Evolutionary conservation across 441 rosid genomes (phyloP).

Genomic region (Gossypium trilobum): DNA sequence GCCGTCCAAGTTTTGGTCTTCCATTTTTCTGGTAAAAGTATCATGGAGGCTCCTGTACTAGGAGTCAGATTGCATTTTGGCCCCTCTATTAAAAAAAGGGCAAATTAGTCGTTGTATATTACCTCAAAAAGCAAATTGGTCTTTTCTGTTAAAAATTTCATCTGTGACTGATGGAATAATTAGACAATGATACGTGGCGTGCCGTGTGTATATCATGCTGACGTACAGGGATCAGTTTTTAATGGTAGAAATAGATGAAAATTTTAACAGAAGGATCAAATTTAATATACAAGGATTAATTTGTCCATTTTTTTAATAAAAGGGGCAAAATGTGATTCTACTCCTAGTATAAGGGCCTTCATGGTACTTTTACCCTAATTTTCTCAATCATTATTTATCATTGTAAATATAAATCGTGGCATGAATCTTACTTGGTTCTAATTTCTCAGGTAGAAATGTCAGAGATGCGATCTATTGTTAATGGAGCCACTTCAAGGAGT

Average conservation of each 20-base stretch:
- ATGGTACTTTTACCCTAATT: background rate
- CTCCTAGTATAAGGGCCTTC: background rate
- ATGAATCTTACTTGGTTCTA: background rate
- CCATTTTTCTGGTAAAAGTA: background rate
- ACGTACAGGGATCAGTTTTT: no score
- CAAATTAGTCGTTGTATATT: background rate
- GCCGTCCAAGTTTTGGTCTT: background rate
- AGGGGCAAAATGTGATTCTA: background rate
- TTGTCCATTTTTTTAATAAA: background rate
- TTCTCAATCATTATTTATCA: conserved; percentile 14
- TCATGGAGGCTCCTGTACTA: background rate
- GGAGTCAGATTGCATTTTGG: background rate
- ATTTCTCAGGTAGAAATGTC: conserved; percentile 88
- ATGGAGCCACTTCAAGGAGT: conserved; percentile 72
- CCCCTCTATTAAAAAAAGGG: background rate
- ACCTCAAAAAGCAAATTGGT: background rate
- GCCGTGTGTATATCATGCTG: no score
- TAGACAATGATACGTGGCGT: no score
- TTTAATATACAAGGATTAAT: no score
- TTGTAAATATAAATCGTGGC: background rate
- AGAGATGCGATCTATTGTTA: conserved; percentile 68
- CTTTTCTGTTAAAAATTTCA: no score
- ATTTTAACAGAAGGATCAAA: background rate
- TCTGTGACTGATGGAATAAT: no score
- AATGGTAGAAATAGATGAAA: no score